Evolutionary conservation across 495 filamentous ascomycete genomes (phyloP), one percentile per base, ranked within the genome.

Genomic region (Penicillium cinerascens): DNA sequence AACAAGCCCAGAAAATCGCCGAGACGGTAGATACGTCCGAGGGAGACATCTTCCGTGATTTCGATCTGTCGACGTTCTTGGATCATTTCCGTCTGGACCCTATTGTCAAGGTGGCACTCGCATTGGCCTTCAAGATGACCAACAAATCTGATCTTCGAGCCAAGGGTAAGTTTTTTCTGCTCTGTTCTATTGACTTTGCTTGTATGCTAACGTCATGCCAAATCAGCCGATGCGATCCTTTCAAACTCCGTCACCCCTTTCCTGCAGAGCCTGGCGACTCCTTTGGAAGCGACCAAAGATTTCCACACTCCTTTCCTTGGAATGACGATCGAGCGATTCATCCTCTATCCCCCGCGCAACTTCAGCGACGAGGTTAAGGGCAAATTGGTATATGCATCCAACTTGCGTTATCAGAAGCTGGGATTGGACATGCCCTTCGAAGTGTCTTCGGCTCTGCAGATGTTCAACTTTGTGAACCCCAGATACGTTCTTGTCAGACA

Each of bases 21-120:
- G 90, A 97, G 66, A 88, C 90, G 15, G 87, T 99, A 55, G 91
- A 96, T 66, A 83, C 83, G 1, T 85, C 85, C 16, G 86, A 89
- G 45, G 90, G 90, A 51, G 91, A 97, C 57, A 82, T 96, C 23
- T 96, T 96, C 70, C 85, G 87, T 39, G 91, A 97, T 62, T 96
- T 97, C 57, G 92, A 97, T 63, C 78, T 97, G 10, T 87, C 89
- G 4, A 88, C 85, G 4, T 97, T 99, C 60, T 81, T 96, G 76
- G 87, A 91, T 46, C 91, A 96, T 64, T 97, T 97, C 76, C 87
- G 91, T 54, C 78, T 99, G 29, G 89, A 96, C 68, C 83, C 90
- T 8, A 61, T 96, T 15, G 79, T 90, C 60, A 95, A 95, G 76
- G 87, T 88, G 16, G 77, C 92, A n/a, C 77, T 99, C 39, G 90